Evolutionary conservation across 1,284 basidiomycete genomes (phyloP), one percentile per base, ranked within the genome.

Genomic region (Pterulicium gracile): DNA sequence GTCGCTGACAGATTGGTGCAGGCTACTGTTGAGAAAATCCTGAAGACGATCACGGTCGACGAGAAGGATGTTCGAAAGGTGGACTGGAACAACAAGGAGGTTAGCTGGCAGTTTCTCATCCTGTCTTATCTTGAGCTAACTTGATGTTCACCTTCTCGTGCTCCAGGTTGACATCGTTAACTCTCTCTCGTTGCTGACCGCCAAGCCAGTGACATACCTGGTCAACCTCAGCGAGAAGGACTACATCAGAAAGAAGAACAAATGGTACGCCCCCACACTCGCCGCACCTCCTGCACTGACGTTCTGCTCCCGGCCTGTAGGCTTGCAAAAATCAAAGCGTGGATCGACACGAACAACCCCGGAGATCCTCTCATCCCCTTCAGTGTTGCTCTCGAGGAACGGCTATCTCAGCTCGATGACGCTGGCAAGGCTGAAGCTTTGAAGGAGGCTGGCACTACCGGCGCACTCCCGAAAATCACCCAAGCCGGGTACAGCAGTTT

Each of bases 71-170:
- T 95, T 47, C 85, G 96, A 50, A 98, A 99, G 67, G 84, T 74
- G 18, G 86, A 90, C 40, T 99, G 96, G 96, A 81, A 68, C 47
- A 94, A 90, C 68, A 98, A 97, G 79, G 96, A 99, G 89, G 96
- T 89, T 56, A 63, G 84, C 55, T n/a, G n/a, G n/a, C n/a, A n/a
- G 19, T 4, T 24, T 20, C 42, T 46, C 47, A 48, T 44, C 42
- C 43, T 35, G 18, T 40, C 14, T 51, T 41, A 46, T 42, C 7
- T 40, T 46, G 19, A 46, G 12, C 18, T 24, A 42, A n/a, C n/a
- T 42, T 40, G 17, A 34, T 49, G 43, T 39, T 22, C 44, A 24
- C 50, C 51, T 18, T 46, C 41, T 13, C 46, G 52, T 36, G 49
- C 14, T 36, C 2, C 60, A 98, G 95, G 86, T 98, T 57, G 95